phyloP scores from a whole-genome alignment of 2,329 filamentous ascomycete species.

The Aspergillus hiratsukae region DNA sequence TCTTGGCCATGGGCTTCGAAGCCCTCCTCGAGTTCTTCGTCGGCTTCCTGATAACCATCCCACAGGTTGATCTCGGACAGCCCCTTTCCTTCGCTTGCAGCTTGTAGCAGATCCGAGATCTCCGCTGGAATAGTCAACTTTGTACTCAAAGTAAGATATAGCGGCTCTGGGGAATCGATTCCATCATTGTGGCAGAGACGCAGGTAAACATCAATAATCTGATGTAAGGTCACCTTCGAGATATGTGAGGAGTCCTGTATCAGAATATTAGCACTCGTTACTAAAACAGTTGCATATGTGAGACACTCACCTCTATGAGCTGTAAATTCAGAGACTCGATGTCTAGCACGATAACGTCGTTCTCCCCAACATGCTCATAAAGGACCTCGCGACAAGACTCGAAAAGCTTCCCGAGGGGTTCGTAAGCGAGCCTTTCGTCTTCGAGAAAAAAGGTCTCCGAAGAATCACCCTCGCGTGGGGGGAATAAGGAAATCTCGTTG shows the following conservation, averaged over 20 bases:
- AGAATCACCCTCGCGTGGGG: slow-evolving; percentile 49
- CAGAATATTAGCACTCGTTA: slow-evolving; percentile 21
- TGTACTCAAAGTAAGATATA: slow-evolving; percentile 55
- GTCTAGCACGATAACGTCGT: slow-evolving; percentile 55
- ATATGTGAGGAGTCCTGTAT: slow-evolving; percentile 47
- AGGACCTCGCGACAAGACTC: slow-evolving; percentile 52
- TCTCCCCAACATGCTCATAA: slow-evolving; percentile 50
- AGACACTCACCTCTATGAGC: slow-evolving; percentile 53
- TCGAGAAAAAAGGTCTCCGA: slow-evolving; percentile 55
- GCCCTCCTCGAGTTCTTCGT: slow-evolving; percentile 19
- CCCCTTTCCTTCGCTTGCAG: slow-evolving; percentile 55
- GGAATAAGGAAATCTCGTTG: slow-evolving; percentile 56
- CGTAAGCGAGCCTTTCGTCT: slow-evolving; percentile 51
- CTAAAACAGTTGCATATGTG: slow-evolving; percentile 2
- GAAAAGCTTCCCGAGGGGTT: slow-evolving; percentile 53
- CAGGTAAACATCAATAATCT: slow-evolving; percentile 58
- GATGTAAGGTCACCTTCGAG: slow-evolving; percentile 48
- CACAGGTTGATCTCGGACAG: slow-evolving; percentile 46
- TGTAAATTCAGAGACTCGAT: slow-evolving; percentile 54
- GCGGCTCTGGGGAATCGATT: slow-evolving; percentile 47
- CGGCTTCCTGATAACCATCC: slow-evolving; percentile 49
- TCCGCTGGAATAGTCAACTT: slow-evolving; percentile 52
- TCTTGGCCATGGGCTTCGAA: slow-evolving; percentile 10
- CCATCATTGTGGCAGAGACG: slow-evolving; percentile 58
- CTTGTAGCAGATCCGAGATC: slow-evolving; percentile 49